Evolutionary conservation across 2,329 filamentous ascomycete genomes (phyloP).

Genomic region (Fusarium verticillioides): DNA sequence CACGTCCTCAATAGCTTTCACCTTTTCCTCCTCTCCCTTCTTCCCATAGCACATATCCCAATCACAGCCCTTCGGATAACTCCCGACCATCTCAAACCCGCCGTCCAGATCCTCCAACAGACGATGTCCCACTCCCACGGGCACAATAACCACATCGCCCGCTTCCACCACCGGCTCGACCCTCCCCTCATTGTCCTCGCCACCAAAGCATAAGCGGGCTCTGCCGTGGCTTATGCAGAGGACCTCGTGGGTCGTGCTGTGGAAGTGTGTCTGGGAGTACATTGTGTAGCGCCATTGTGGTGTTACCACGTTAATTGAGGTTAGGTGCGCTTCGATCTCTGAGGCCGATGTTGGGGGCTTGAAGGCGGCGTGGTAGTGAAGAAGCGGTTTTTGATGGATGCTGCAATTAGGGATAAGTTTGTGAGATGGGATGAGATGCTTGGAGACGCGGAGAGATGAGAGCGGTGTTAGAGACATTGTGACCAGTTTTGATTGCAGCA

Average conservation of each 20-base stretch:
- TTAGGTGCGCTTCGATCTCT: conserved; percentile 67
- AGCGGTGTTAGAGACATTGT: conserved; percentile 45
- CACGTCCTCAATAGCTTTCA: conserved; percentile 11
- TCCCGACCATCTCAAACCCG: conserved; percentile 74
- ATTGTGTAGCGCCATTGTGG: conserved; percentile 78
- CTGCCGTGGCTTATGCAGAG: conserved; percentile 68
- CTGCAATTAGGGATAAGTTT: conserved; percentile 71
- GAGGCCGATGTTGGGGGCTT: conserved; percentile 54
- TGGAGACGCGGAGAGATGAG: conserved; percentile 64
- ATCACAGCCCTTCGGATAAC: conserved; percentile 66
- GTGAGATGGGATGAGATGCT: conserved; percentile 68
- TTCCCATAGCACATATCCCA: conserved; percentile 81
- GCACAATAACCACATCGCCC: conserved; percentile 73
- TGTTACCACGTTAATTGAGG: conserved; percentile 61
- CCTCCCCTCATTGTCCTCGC: conserved; percentile 67
- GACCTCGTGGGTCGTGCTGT: conserved; percentile 74
- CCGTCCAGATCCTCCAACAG: conserved; percentile 65
- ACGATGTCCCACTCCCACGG: conserved; percentile 73
- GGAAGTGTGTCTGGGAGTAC: conserved; percentile 74
- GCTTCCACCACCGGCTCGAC: conserved; percentile 66
- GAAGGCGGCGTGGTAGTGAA: conserved; percentile 74
- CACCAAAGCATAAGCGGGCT: conserved; percentile 73
- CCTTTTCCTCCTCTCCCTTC: conserved; percentile 52
- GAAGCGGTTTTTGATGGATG: conserved; percentile 69
- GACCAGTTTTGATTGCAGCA: too few species aligned